Evolutionary conservation across 805 yeast species (phyloP).

Genomic region (Pichia nakasei): DNA sequence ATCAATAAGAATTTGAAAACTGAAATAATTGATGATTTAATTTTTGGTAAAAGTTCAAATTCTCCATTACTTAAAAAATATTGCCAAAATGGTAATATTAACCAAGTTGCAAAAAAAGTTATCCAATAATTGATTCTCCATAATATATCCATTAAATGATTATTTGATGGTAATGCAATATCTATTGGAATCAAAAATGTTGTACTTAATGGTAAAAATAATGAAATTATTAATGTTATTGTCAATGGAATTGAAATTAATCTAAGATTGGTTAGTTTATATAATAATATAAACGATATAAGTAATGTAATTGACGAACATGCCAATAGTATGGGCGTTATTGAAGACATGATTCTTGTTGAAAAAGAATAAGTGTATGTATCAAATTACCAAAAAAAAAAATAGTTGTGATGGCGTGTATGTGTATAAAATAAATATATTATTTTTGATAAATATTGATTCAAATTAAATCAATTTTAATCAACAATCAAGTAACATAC

Average conservation of each 20-base stretch:
- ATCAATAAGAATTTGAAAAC: conserved; percentile 55
- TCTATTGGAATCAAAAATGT: conserved; percentile 70
- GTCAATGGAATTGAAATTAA: conserved; percentile 35
- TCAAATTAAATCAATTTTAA: too few relatives aligned
- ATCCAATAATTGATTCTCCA: conserved; percentile 80
- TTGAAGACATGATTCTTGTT: not conserved
- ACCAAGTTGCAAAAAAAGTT: conserved; percentile 75
- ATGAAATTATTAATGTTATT: conserved; percentile 45
- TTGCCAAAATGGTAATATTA: conserved; percentile 61
- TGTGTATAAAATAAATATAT: too few relatives aligned
- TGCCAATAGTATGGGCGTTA: conserved; percentile 10
- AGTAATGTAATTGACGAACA: conserved; percentile 21
- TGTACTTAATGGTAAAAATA: conserved; percentile 68
- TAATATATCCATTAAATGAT: conserved; percentile 19
- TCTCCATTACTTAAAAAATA: conserved; percentile 67
- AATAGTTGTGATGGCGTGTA: too few relatives aligned
- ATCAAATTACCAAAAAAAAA: too few relatives aligned
- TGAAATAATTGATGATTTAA: conserved; percentile 48
- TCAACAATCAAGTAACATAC: too few relatives aligned
- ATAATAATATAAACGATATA: conserved; percentile 28
- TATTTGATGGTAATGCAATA: conserved; percentile 41
- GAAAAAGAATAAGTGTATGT: too few relatives aligned
- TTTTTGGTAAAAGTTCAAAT: conserved; percentile 35
- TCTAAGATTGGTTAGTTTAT: conserved; percentile 27
- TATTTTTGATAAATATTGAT: too few relatives aligned